These are phyloP conservation scores for Phytopythium aichiense DNA, from an alignment of 352 stramenopile genomes.

Conservation along the genomic window DNA sequence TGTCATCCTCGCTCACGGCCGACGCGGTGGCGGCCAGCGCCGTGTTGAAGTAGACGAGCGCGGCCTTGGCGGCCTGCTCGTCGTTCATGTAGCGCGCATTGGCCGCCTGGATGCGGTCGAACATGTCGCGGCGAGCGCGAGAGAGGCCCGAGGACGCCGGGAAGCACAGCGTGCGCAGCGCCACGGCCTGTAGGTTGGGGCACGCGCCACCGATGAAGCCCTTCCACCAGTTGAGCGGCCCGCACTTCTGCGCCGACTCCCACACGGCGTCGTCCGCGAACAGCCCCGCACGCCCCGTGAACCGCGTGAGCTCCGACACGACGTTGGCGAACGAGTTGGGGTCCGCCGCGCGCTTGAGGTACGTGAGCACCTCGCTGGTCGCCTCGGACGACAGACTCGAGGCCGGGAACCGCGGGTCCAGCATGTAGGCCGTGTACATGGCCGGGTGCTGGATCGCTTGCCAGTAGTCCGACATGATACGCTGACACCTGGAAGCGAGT, in stretches of 20 bases:
- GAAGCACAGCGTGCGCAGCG: constrained; percentile 58
- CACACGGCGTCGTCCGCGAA: constrained; percentile 75
- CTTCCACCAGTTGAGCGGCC: constrained; percentile 73
- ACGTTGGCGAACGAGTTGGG: constrained; percentile 41
- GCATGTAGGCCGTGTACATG: constrained; percentile 72
- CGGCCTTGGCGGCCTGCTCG: constrained; percentile 67
- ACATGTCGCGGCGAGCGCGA: constrained; percentile 43
- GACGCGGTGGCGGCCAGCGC: constrained; percentile 29
- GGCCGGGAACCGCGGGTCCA: constrained; percentile 66
- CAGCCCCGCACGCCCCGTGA: constrained; percentile 50
- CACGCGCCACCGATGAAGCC: constrained; percentile 74
- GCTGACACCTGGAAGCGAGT: constrained; percentile 39
- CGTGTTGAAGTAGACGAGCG: constrained; percentile 67
- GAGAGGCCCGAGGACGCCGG: constrained; percentile 52
- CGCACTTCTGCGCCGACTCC: constrained; percentile 70
- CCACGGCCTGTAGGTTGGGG: constrained; percentile 57
- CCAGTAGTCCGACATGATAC: constrained; percentile 60
- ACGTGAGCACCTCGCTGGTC: constrained; percentile 49
- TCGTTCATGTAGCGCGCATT: constrained; percentile 69
- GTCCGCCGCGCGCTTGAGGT: constrained; percentile 47
- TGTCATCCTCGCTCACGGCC: constrained; percentile 15
- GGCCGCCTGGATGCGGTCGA: constrained; percentile 49
- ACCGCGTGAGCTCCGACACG: constrained; percentile 64
- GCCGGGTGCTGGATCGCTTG: constrained; percentile 53
- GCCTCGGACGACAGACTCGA: constrained; percentile 51